Evolutionary conservation across 2,329 filamentous ascomycete genomes (phyloP), one percentile per base, ranked within the genome.

Genomic region (Apiospora malaysiana): DNA sequence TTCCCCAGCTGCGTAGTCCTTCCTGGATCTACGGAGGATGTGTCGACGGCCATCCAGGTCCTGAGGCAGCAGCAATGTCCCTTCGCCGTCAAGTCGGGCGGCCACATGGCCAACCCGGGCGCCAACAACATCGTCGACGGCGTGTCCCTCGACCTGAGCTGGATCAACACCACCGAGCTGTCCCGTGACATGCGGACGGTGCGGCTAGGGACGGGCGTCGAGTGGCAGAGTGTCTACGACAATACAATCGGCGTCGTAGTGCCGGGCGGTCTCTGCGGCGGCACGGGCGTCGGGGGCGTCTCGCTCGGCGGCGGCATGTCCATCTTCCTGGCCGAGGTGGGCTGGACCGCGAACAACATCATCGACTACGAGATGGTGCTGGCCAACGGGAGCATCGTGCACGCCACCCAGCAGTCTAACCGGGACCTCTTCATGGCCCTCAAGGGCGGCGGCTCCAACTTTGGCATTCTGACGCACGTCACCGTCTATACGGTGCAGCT

Each of bases 381-480:
- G 1, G 81, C 82, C 0, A 75, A 81, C 63, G 85, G 85, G 1
- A 69, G 71, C 1, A 79, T 87, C 46, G 75, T 85, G 18, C 81
- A 82, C 16, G 84, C 82, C 18, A 84, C 80, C 47, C 70, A 70
- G 0, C 69, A 73, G 0, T 65, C 77, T 1, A 79, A 86, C 68
- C 46, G 73, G 0, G 85, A 88, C 72, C 80, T 88, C 0, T 87
- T 80, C 74, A 81, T 80, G 73, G 85, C 85, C 1, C 78, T 87
- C 2, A 84, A 85, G 70, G 86, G 86, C 5, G 86, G 86, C 16
- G 80, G 81, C n/a, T 83, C 79, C 71, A 87, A 87, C 73, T 85
- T 86, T 56, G 85, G 84, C 45, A 79, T 84, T 68, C 78, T 82
- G 4, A 82, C 83, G 1, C 72, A 75, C 7, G 80, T 81, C 69